Evolutionary conservation across 345 rosid genomes (phyloP), one percentile per base, ranked within the genome.

Genomic region (Barbarea vulgaris): DNA sequence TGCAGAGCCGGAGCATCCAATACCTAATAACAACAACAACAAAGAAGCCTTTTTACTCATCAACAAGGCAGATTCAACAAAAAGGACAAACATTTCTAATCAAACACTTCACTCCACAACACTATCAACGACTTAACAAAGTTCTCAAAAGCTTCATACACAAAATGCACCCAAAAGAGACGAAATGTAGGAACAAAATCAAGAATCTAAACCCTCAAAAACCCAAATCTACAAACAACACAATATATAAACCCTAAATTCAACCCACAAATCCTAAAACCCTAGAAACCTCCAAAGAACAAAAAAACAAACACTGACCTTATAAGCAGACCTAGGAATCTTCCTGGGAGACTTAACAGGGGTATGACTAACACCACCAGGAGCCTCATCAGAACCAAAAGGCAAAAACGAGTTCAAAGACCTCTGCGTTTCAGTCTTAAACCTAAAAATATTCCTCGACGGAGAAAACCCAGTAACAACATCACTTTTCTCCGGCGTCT

Each of bases 1-100:
- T 93, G 97, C 88, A 96, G 80, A 33, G 98, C 95, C 7, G 99
- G 99, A 28, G 99, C 99, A 79, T 96, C 99, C 88, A 96, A 74
- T 72, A 96, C 91, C 99, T 96, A 82, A 64, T 37, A 69, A 22
- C 52, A 79, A 27, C 56, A 75, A 62, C n/a, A 52, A 14, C 4
- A 60, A 9, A 53, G 9, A 62, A 24, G 1, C 37, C 3, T 34
- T 3, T 8, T 18, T 12, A 3, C 12, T 53, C 73, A 65, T 39
- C 9, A 46, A 64, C 55, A 70, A 3, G 28, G 24, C 3, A 46
- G 0, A 46, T 55, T 4, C 27, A 47, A 36, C 33, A 69, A 19
- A 19, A 33, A 25, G 13, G 14, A n/a, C 19, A 42, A 25, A 42
- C 46, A 53, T 62, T 62, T 34, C 33, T 39, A 64, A 27, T 31